phyloP scores from a whole-genome alignment of 78 protist species.

The Neovahlkampfia damariscottae region DNA sequence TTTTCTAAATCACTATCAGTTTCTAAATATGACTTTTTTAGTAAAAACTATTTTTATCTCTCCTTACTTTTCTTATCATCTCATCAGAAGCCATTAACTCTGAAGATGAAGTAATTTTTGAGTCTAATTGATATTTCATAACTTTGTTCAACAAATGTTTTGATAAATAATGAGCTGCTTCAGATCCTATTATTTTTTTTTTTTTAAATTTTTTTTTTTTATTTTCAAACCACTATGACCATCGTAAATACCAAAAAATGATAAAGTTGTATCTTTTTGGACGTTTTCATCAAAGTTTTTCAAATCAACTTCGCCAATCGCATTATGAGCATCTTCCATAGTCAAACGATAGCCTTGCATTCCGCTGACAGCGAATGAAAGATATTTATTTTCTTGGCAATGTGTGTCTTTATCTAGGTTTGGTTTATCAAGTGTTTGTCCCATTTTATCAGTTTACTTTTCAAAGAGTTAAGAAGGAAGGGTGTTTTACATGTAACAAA shows the following conservation, averaged over 20 bases:
- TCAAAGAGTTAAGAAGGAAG: too few relatives aligned
- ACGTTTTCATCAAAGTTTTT: background rate
- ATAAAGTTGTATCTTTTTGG: background rate
- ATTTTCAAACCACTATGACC: slow-evolving; percentile 31
- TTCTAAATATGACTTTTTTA: background rate
- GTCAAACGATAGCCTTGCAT: slow-evolving; percentile 25
- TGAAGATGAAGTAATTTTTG: background rate
- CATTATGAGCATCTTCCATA: slow-evolving; percentile 31
- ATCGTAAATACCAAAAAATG: slow-evolving; percentile 14
- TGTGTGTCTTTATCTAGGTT: background rate
- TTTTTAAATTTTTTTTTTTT: too few relatives aligned
- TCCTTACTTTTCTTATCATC: too few relatives aligned
- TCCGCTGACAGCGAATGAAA: background rate
- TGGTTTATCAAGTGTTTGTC: background rate
- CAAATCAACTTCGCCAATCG: background rate
- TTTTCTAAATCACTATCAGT: background rate
- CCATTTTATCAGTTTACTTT: too few relatives aligned
- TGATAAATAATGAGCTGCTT: background rate
- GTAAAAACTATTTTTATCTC: background rate
- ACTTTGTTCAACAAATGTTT: background rate
- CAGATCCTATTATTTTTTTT: background rate
- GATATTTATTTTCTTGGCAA: background rate
- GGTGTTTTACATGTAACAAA: too few relatives aligned
- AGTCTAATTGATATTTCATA: background rate
- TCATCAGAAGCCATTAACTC: background rate